Percentiles rank a stretch among this genome's conserved stretches.
Conservation (phyloP, 2,329 filamentous ascomycete genomes). For the Colletotrichum eleusines region DNA sequence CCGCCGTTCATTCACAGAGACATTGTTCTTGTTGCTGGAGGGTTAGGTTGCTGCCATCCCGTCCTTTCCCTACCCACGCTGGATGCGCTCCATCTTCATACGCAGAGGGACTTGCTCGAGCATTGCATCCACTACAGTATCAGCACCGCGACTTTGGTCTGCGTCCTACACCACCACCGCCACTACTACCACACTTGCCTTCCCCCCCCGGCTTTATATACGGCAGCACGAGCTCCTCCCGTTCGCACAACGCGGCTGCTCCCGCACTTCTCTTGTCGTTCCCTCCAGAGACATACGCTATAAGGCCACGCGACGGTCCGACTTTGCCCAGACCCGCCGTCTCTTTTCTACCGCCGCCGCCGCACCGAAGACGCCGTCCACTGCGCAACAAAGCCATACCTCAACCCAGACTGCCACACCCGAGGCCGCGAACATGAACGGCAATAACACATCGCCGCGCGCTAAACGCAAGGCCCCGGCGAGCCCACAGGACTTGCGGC, state of each 20-base stretch:
- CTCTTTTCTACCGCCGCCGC: constrained; percentile 13
- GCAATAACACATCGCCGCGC: constrained; percentile 55
- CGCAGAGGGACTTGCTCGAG: constrained; percentile 38
- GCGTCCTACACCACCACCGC: constrained; percentile 3
- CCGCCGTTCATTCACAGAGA: constrained; percentile 17
- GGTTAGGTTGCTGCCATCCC: constrained; percentile 32
- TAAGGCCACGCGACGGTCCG: constrained; percentile 31
- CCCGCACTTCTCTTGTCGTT: constrained; percentile 19
- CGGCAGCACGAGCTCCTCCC: constrained; percentile 20
- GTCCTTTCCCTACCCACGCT: constrained; percentile 18
- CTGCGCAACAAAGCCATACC: constrained; percentile 14
- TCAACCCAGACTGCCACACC: constrained; percentile 13
- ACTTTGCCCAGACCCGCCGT: constrained; percentile 13
- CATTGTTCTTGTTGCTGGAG: constrained; percentile 18
- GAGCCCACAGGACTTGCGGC: constrained; percentile 54
- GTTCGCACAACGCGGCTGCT: constrained; percentile 36
- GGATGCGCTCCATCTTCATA: constrained; percentile 39
- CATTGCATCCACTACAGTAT: constrained; percentile 37
- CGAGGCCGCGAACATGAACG: constrained; percentile 57
- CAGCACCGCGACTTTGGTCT: constrained; percentile 30
- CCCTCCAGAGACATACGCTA: constrained; percentile 14
- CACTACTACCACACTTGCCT: constrained; percentile 3
- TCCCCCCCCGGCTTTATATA: constrained; percentile 25
- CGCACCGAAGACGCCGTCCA: constrained; percentile 11
- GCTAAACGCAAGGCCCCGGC: constrained; percentile 66